Conservation (phyloP, 1,284 basidiomycete genomes). For the Melampsora abietis-canadensis region DNA sequence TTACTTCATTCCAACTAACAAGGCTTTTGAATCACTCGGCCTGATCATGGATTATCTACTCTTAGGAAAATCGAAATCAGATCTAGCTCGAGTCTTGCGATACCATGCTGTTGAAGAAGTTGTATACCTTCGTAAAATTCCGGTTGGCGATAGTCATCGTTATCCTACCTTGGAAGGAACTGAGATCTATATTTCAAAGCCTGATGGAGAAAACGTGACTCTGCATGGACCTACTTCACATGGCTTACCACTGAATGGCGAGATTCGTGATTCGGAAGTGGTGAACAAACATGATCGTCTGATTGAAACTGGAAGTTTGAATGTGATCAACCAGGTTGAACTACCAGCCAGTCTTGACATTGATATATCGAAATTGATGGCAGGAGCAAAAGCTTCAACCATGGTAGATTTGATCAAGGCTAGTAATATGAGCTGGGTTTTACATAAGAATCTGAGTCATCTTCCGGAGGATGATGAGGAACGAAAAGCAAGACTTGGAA, state of each 20-base stretch:
- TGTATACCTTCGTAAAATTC: conserved; percentile 64
- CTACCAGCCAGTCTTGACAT: conserved; percentile 83
- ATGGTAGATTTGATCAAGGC: conserved; percentile 80
- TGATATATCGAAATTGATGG: conserved; percentile 80
- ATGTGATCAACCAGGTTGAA: conserved; percentile 77
- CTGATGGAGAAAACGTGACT: conserved; percentile 49
- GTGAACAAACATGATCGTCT: conserved; percentile 61
- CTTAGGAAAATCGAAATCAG: conserved; percentile 64
- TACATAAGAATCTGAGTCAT: conserved; percentile 62
- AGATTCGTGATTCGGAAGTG: conserved; percentile 20
- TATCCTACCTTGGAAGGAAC: conserved; percentile 55
- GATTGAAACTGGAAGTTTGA: conserved; percentile 85
- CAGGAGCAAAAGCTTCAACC: conserved; percentile 72
- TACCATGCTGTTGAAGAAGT: conserved; percentile 79
- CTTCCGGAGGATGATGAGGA: neutral
- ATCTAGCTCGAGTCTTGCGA: conserved; percentile 74
- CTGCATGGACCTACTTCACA: conserved; percentile 55
- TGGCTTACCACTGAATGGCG: conserved; percentile 58
- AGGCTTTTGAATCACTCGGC: conserved; percentile 80
- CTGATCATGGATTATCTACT: conserved; percentile 84
- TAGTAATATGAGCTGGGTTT: conserved; percentile 80
- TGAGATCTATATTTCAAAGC: conserved; percentile 57
- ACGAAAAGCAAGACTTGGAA: neutral
- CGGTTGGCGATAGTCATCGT: conserved; percentile 43
- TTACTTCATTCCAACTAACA: conserved; percentile 81